These are phyloP conservation scores for Lyophyllum semitale DNA, from an alignment of 768 basidiomycete genomes.

Conservation along the genomic window DNA sequence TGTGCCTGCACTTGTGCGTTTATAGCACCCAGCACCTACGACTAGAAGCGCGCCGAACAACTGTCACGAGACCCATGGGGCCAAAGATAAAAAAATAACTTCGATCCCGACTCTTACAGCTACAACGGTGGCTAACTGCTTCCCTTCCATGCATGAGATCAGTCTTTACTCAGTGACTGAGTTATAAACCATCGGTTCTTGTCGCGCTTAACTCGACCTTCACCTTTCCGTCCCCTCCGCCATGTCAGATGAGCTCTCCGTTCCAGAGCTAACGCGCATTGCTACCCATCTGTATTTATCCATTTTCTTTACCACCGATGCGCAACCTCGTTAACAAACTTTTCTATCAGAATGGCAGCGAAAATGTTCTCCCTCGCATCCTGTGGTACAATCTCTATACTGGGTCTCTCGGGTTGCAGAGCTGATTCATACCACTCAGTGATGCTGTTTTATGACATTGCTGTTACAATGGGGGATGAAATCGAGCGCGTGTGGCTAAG, in stretches of 20 bases:
- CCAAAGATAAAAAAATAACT: neutral
- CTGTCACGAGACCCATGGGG: neutral
- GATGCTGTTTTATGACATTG: conserved; percentile 39
- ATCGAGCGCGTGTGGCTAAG: conserved; percentile 36
- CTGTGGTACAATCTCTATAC: conserved; percentile 26
- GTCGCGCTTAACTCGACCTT: neutral
- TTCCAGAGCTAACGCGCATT: conserved; percentile 12
- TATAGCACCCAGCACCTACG: neutral
- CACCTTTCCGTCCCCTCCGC: neutral
- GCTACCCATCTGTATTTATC: conserved; percentile 19
- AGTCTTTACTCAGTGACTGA: neutral
- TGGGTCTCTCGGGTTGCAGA: neutral
- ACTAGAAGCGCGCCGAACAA: neutral
- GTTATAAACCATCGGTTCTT: neutral
- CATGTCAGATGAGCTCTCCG: conserved; percentile 14
- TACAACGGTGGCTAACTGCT: neutral
- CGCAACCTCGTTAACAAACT: neutral
- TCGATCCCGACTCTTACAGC: neutral
- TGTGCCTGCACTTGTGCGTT: neutral
- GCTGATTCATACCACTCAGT: conserved; percentile 17
- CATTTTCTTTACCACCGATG: neutral
- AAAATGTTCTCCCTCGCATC: conserved; percentile 40
- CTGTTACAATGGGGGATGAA: conserved; percentile 35
- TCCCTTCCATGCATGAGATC: conserved; percentile 6
- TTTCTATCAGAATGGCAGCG: conserved; percentile 28